Conservation (phyloP, 2,329 filamentous ascomycete species). For the Colletotrichum phormii region DNA sequence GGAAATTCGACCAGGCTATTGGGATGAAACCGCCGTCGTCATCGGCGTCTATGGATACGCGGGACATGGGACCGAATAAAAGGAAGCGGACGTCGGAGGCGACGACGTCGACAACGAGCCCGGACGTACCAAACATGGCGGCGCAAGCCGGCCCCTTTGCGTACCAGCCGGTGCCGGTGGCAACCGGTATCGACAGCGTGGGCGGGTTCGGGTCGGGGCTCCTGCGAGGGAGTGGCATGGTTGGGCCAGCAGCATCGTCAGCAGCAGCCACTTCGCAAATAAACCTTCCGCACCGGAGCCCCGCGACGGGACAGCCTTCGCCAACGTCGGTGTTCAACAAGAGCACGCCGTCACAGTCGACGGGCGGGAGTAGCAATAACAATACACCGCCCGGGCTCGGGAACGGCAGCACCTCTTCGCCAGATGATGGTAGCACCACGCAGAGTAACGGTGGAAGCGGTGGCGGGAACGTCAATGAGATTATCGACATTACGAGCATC, state of each 20-base stretch:
- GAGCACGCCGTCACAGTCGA: conserved; percentile 29
- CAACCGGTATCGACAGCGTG: not conserved
- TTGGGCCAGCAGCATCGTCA: not conserved
- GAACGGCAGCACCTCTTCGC: conserved; percentile 4
- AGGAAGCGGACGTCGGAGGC: conserved; percentile 37
- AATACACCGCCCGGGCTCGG: conserved; percentile 8
- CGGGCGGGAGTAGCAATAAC: not conserved
- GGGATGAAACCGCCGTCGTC: not conserved
- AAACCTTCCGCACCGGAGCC: conserved; percentile 29
- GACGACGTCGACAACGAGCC: not conserved
- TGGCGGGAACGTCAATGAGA: conserved; percentile 7
- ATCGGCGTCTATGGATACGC: not conserved
- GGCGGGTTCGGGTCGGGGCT: conserved; percentile 21
- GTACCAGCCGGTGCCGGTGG: not conserved
- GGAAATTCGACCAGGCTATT: not conserved
- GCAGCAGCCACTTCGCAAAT: not conserved
- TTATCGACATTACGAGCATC: conserved; percentile 31
- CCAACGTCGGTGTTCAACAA: conserved; percentile 17
- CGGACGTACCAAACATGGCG: not conserved
- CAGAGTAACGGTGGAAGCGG: not conserved
- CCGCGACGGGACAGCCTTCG: not conserved
- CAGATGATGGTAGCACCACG: not conserved
- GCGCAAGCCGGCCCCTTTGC: not conserved
- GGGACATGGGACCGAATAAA: conserved; percentile 35
- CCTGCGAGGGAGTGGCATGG: conserved; percentile 9